A percentile compares a stretch with the other conserved stretches of the same genome.
Conservation (phyloP, 2,329 filamentous ascomycete species). For the Fusarium tupiense region DNA sequence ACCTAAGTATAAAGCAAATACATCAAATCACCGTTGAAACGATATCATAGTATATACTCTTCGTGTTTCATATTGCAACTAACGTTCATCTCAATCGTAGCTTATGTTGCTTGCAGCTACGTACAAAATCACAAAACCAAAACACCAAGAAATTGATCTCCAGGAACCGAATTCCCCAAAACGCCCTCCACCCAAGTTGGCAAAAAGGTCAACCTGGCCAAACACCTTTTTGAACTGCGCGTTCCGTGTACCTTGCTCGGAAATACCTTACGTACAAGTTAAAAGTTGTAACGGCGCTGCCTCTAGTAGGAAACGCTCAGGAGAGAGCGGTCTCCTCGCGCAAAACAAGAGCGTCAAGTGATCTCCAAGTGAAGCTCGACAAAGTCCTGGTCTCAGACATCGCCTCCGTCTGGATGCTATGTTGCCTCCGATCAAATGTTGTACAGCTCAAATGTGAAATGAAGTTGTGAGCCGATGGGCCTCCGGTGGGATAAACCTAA, state of each 20-base stretch:
- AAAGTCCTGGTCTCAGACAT: conserved; percentile 34
- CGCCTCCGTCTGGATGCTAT: conserved; percentile 31
- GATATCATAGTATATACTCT: conserved; percentile 1
- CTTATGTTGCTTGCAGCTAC: conserved; percentile 46
- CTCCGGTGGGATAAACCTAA: conserved; percentile 23
- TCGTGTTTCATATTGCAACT: conserved; percentile 37
- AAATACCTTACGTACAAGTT: conserved; percentile 52
- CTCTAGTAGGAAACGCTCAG: conserved; percentile 16
- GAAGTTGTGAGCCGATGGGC: conserved; percentile 28
- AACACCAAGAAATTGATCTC: conserved; percentile 45
- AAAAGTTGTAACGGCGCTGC: conserved; percentile 26
- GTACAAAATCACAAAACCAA: conserved; percentile 27
- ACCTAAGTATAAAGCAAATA: neutral
- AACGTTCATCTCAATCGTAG: conserved; percentile 41
- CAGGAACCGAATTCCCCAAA: conserved; percentile 39
- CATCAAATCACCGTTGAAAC: neutral
- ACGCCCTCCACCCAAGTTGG: conserved; percentile 41
- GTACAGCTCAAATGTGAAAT: conserved; percentile 43
- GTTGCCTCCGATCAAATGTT: conserved; percentile 42
- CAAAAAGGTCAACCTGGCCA: conserved; percentile 44
- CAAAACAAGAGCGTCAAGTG: conserved; percentile 26
- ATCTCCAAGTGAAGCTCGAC: conserved; percentile 11
- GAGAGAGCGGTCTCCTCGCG: conserved; percentile 10
- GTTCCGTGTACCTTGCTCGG: conserved; percentile 48
- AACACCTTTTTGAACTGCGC: conserved; percentile 59